Evolutionary conservation across 495 filamentous ascomycete genomes (phyloP), one percentile per base, ranked within the genome.

Genomic region (Aspergillus funiculosus): DNA sequence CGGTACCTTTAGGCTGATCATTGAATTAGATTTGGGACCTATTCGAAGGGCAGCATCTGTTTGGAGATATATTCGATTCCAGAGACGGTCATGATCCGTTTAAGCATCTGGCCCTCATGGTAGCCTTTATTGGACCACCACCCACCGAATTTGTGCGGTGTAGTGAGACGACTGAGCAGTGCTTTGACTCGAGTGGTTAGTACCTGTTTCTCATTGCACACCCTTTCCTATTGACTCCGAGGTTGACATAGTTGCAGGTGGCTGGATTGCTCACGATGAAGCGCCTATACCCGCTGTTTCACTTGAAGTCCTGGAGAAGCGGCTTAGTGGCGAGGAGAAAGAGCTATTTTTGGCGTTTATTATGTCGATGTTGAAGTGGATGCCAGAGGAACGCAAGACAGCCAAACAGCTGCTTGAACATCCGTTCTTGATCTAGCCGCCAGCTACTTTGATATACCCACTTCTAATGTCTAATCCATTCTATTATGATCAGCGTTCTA

Each of bases 21-120:
- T 21, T 14, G 11, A 28, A n/a, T 10, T 49, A 75, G 70, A 61
- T 70, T 20, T 75, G 70, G 69, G 67, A 75, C 47, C 46, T 76
- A 0, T 72, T 73, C 39, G 68, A 76, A 53, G 63, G 64, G 11
- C 38, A 61, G 9, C 58, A 70, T 52, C 50, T 76, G 31, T 76
- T 76, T 44, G 44, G 39, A 2, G 66, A 69, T 31, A 51, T 56
- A n/a, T 62, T 64, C 46, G 39, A 67, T 35, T 24, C 40, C 25
- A 50, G 41, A 38, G 55, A 55, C 27, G 38, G 52, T 3, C 71
- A 75, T 44, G 57, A 61, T 24, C 51, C 58, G 30, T 56, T 61
- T 24, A 52, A 47, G 15, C 69, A 73, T 58, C 59, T 73, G 1
- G 64, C 67, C 14, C 58, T 64, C n/a, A 66, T 76, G 20, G 53